phyloP scores from a whole-genome alignment of 2,329 filamentous ascomycete species.

The Zasmidium cellare region DNA sequence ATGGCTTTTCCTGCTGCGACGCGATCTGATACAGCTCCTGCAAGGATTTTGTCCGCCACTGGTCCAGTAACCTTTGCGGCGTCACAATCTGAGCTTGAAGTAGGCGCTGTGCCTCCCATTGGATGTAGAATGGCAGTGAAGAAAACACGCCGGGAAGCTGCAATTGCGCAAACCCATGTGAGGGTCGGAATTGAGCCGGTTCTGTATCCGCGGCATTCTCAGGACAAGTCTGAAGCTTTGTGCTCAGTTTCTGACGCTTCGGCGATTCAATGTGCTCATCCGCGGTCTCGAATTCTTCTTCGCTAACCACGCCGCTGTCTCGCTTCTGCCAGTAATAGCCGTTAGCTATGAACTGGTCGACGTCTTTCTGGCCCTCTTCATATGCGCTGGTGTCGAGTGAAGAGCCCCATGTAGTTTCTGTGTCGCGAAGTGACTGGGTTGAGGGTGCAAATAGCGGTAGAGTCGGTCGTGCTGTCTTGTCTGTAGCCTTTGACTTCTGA shows the following conservation, averaged over 20 bases:
- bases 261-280: not conserved
- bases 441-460: not conserved
- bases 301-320: not conserved
- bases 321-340: not conserved
- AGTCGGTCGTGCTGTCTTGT: conserved; percentile 5
- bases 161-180: conserved; percentile 15
- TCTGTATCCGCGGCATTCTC: no score
- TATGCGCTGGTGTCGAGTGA: conserved; percentile 2
- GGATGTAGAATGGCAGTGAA: conserved; percentile 17
- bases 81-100: conserved; percentile 18
- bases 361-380: not conserved
- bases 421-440: not conserved
- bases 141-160: conserved; percentile 16
- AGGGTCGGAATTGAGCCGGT: not conserved
- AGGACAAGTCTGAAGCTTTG: no score
- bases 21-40: conserved; percentile 14
- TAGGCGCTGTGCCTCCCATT: conserved; percentile 25
- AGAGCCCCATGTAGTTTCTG: not conserved
- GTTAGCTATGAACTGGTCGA: not conserved
- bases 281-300: not conserved
- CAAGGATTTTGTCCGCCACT: conserved; percentile 15
- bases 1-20: not conserved
- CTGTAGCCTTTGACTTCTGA: conserved; percentile 3
- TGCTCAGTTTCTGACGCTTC: not conserved
- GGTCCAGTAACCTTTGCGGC: conserved; percentile 7